Evolutionary conservation across 306 rosid genomes (phyloP), one percentile per base, ranked within the genome.

Genomic region (Cucurbita ficifolia): DNA sequence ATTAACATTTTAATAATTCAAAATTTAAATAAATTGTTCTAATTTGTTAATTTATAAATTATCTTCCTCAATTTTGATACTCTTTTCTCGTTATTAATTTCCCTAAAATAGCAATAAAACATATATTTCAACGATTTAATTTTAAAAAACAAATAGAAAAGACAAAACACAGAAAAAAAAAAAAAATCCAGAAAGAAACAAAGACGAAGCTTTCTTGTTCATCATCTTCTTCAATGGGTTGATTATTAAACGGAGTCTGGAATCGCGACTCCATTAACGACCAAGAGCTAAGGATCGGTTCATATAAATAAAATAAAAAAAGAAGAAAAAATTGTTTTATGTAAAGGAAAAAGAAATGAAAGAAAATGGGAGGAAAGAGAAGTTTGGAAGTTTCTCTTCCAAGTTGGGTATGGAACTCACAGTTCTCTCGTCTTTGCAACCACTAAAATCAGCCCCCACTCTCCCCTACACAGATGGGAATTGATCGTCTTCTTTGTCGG

Each of bases 361-460:
- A 24, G 1, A 48, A 14, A 13, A 21, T 14, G 16, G 22, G 48
- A 29, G 48, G 29, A 64, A 45, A 48, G 42, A 70, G 14, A 38
- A 43, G 39, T 38, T 72, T 72, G 10, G 58, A 51, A 51, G 35
- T 72, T 72, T 72, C 39, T 40, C n/a, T 53, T 52, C 38, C 63
- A 54, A 52, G 49, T 53, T 72, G 76, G 11, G 50, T 39, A 53
- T 52, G 63, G 35, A 54, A 72, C 76, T 52, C 76, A 53, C 63
- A 72, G 52, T 55, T 72, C 64, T 72, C 76, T 72, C 38, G 63
- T 54, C 75, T 71, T 50, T 72, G 36, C 76, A 72, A 72, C 76
- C 76, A 72, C 63, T 36, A 72, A 71, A 72, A 38, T 52, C 63
- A 72, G 62, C 76, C 58, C 76, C 76, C 64, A 72, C 61, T 71